Evolutionary conservation across 2,329 filamentous ascomycete genomes (phyloP).

Genomic region (Bipolaris bicolor): DNA sequence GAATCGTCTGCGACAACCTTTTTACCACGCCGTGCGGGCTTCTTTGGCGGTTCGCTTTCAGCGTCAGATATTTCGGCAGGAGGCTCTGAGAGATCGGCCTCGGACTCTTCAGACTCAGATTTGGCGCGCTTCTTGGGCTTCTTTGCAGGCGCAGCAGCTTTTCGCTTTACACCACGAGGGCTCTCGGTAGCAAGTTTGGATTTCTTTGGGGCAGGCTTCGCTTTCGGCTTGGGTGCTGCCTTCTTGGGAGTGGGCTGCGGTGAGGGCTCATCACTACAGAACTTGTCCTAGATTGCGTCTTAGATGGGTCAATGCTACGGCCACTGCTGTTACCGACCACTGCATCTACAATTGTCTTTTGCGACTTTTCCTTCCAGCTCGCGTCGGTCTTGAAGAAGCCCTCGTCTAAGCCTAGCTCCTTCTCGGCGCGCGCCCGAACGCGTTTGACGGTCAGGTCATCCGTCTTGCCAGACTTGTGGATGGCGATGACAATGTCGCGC

Average conservation of each 20-base stretch:
- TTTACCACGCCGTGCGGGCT: constrained; percentile 29
- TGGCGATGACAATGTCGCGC: constrained; percentile 49
- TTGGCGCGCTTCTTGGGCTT: constrained; percentile 30
- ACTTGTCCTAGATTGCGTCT: constrained; percentile 30
- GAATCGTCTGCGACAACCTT: constrained; percentile 40
- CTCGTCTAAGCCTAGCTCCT: constrained; percentile 57
- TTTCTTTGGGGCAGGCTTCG: constrained; percentile 34
- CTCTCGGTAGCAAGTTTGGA: constrained; percentile 19
- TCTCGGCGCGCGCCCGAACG: constrained; percentile 60
- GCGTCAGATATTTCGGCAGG: constrained; percentile 29
- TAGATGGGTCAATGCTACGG: not conserved
- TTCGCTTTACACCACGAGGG: constrained; percentile 40
- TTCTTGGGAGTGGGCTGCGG: constrained; percentile 30
- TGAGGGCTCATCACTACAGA: constrained; percentile 35
- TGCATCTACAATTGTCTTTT: constrained; percentile 34
- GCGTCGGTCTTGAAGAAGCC: constrained; percentile 62
- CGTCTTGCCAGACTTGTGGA: constrained; percentile 50
- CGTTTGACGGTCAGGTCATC: constrained; percentile 64
- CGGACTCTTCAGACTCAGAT: constrained; percentile 35
- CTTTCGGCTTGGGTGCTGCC: constrained; percentile 25
- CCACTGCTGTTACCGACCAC: constrained; percentile 31
- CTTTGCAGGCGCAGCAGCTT: constrained; percentile 34
- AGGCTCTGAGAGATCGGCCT: constrained; percentile 28
- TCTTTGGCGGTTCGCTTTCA: constrained; percentile 37
- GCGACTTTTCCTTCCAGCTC: constrained; percentile 63